These are phyloP conservation scores for Hemileccinum impolitum DNA, from an alignment of 768 basidiomycete genomes.

Conservation along the genomic window DNA sequence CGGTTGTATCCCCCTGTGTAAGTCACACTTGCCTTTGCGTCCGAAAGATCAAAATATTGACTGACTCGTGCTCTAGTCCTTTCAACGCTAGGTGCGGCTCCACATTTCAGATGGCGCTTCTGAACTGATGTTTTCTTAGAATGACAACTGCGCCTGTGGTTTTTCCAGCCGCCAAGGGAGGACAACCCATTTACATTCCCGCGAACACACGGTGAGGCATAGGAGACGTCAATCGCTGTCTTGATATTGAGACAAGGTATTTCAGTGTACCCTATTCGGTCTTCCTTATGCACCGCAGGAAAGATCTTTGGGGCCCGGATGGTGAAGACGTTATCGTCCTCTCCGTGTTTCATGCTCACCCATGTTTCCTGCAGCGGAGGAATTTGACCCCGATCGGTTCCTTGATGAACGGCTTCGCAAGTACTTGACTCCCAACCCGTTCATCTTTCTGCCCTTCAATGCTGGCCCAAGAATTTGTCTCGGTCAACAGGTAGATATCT, in stretches of 20 bases:
- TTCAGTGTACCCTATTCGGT: conserved; percentile 45
- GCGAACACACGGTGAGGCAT: conserved; percentile 26
- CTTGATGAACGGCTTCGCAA: conserved; percentile 56
- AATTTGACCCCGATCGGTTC: conserved; percentile 68
- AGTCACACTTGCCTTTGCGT: neutral
- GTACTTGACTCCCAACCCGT: conserved; percentile 54
- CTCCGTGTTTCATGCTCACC: neutral
- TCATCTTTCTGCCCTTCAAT: conserved; percentile 44
- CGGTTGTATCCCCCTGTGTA: conserved; percentile 32
- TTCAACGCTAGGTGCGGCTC: conserved; percentile 21
- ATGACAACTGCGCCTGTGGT: conserved; percentile 20
- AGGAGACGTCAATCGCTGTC: neutral
- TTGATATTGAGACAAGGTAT: neutral
- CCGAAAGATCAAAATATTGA: neutral
- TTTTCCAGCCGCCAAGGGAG: conserved; percentile 22
- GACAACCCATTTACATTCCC: conserved; percentile 32
- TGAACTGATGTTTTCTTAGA: conserved; percentile 12
- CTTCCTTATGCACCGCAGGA: conserved; percentile 51
- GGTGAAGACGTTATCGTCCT: conserved; percentile 31
- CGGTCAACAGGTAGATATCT: conserved; percentile 33
- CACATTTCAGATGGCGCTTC: neutral
- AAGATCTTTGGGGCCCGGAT: conserved; percentile 47
- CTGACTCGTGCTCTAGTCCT: conserved; percentile 12
- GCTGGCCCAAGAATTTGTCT: conserved; percentile 38
- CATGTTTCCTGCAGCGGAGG: conserved; percentile 37